Evolutionary conservation across 225 moss, liverwort and hornwort genomes (phyloP), one percentile per base, ranked within the genome.

Genomic region (Sphagnum tenellum): DNA sequence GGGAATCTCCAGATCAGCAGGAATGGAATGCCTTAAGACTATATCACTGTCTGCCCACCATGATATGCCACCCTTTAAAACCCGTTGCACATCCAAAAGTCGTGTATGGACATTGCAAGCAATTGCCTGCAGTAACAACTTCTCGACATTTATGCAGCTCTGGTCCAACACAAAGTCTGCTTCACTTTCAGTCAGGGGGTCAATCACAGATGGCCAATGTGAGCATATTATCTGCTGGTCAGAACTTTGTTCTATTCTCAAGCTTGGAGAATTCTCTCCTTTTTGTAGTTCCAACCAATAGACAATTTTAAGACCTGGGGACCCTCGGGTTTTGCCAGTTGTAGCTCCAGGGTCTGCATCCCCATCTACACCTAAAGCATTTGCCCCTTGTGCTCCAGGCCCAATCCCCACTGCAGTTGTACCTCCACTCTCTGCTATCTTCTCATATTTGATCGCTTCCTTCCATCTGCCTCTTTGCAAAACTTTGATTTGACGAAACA

Each of bases 81-180:
- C 83, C 56, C 80, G 84, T 72, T 84, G 87, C 56, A 93, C 89
- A 65, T 98, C 98, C 75, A 90, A 79, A 10, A 98, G 87, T 66
- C 98, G 83, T 60, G 93, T 79, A 82, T 98, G 98, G 64, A 98
- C 90, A 71, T 86, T 93, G 67, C 93, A 98, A 66, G 85, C 77
- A 76, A 98, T 98, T 65, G 98, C 93, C 60, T 86, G 87, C 59
- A 98, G 73, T 49, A 98, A 79, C 71, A 98, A 75, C 77, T 85
- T 85, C 76, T 98, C 98, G 54, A 98, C 85, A 65, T 93, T 90
- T 58, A 98, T 88, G 74, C 87, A 89, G 77, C 90, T 89, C 44
- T 89, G 83, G 56, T 87, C 89, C 48, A 98, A 71, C 66, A 76
- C 67, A 71, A 98, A 98, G 29, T 82, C 83, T 45, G 98, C 93